Evolutionary conservation across 1,284 basidiomycete species (phyloP), one percentile per base, ranked within the genome.

Genomic region (Sutorius eximius): DNA sequence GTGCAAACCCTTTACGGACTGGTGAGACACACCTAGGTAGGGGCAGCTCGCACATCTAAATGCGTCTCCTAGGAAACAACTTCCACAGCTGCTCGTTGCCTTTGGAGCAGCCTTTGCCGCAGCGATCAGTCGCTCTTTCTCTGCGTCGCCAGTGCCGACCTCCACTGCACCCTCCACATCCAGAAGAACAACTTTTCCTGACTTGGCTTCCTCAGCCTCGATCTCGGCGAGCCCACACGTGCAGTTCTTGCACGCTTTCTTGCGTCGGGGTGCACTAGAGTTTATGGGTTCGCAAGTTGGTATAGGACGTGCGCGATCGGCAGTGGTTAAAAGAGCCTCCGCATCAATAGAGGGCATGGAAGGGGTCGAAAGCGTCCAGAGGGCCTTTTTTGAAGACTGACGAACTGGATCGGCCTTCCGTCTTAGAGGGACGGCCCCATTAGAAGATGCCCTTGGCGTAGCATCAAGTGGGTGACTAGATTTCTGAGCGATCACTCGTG

Each of bases 11-110:
- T 41, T 37, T 33, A 47, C 56, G 47, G 51, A 18, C 42, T 33
- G 56, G 11, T 20, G 50, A 45, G 30, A 82, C 88, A 62, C 62
- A 96, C 95, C 96, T 46, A 95, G 80, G 73, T 98, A 99, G 29
- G 96, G 97, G 72, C 96, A 99, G 56, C 91, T 86, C 18, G 87
- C 89, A 73, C 96, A 99, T 63, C 96, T 79, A 77, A 99, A 99
- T 1, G 96, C 97, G 73, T 99, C 96, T 11, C 96, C 97, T 49
- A 99, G 77, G 79, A 94, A 98, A 77, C 96, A 99, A 73, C 82
- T 97, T n/a, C 95, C 95, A 76, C 96, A 99, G 66, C 92, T 95
- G 69, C 91, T 95, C 46, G 95, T 98, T 62, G 90, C 90, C 75
- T 93, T 93, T 46, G 86, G 83, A 22, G 87, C 82, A 24, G 80